Evolutionary conservation across 306 rosid genomes (phyloP), one percentile per base, ranked within the genome.

Genomic region (Cucumis cinereus): DNA sequence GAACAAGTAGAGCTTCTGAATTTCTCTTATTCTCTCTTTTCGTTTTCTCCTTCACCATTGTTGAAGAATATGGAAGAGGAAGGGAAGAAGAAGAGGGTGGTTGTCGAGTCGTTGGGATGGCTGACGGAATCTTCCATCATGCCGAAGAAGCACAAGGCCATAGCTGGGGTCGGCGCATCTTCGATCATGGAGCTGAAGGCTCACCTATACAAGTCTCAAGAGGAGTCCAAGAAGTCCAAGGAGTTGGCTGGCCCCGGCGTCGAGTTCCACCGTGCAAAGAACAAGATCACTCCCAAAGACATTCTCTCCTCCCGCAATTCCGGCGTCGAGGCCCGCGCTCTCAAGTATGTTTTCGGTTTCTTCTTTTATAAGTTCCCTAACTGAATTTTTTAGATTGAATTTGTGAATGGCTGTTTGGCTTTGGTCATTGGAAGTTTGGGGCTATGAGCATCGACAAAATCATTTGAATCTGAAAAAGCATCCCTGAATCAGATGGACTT

Each of bases 141-240:
- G 98, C 98, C 98, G 40, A 91, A 84, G 89, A 93, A 91, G 86
- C 98, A 91, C 84, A 82, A 91, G 15, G 89, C 92, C 77, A 93
- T 93, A 16, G 82, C 77, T 13, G 98, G 97, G 17, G 98, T 93
- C 5, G 98, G 98, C 6, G 90, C 96, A 3, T 91, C 98, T 8
- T 93, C 97, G 2, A 87, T 93, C 77, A 59, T 93, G 88, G 98
- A 91, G 69, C 88, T 91, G 77, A 93, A 91, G 83, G 97, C 98
- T 20, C 91, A 93, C 67, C 96, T 93, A 60, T 93, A 90, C 83
- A 77, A 87, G 76, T 93, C 98, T 56, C 98, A 93, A 77, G 92
- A 93, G 82, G 97, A 90, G 28, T 82, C 97, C 80, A 93, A 80
- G 78, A 93, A 91, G 52, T 77, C 89, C 41, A 88, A 84, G 33